Conservation (phyloP, 1,139 yeast species). For the Sugiyamaella xylanicola region DNA sequence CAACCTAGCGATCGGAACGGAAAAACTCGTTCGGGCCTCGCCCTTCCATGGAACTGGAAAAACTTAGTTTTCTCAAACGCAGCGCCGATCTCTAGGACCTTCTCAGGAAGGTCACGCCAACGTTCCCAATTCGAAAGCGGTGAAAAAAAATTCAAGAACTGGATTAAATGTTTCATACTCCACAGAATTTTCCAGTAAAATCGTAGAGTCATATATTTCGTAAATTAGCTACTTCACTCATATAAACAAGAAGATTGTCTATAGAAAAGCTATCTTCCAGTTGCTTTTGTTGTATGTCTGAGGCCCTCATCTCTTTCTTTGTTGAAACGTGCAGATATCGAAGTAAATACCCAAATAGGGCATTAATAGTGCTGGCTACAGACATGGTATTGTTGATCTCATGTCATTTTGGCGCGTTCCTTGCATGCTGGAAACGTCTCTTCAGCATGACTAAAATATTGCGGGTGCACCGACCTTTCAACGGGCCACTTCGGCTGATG, state of each 20-base stretch:
- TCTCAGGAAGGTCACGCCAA: too few relatives aligned
- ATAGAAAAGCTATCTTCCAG: not conserved
- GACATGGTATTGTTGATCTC: not conserved
- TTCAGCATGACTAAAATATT: not conserved
- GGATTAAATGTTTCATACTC: too few relatives aligned
- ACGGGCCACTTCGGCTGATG: not conserved
- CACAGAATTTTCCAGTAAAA: too few relatives aligned
- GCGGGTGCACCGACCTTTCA: not conserved
- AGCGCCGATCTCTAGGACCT: conserved; percentile 2
- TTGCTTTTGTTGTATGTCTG: not conserved
- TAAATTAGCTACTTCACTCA: too few relatives aligned
- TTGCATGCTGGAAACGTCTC: not conserved
- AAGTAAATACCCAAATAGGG: not conserved
- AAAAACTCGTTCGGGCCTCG: not conserved
- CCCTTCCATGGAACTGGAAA: not conserved
- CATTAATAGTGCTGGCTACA: not conserved
- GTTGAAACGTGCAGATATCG: not conserved
- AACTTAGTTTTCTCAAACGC: not conserved
- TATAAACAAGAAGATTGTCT: too few relatives aligned
- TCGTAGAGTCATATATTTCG: too few relatives aligned
- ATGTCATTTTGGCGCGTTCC: not conserved
- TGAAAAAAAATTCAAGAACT: too few relatives aligned
- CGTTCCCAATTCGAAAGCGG: too few relatives aligned
- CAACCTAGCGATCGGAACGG: too few relatives aligned
- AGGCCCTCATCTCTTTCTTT: not conserved